Evolutionary conservation across 1,139 yeast species (phyloP), one percentile per base, ranked within the genome.

Genomic region (Candida sanyaensis): DNA sequence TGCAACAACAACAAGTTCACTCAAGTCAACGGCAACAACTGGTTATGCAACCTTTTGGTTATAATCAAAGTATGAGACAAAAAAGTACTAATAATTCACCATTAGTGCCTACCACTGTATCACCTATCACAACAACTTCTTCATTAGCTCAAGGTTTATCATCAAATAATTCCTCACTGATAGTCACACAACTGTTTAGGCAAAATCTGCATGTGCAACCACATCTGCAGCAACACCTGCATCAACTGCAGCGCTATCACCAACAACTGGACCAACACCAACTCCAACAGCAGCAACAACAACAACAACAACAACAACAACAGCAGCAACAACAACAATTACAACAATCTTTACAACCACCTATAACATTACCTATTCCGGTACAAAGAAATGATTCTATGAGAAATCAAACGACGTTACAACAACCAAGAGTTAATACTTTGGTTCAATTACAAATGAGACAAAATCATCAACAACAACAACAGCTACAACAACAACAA

Each of bases 401-500:
- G 6, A 31, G 42, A 17, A 30, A 10, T 21, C 36, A 30, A 10
- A 17, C 3, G 2, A 17, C 21, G 3, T 17, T 17, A 13, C 42
- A 30, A n/a, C 43, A 37, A 10, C 23, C 50, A 32, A 11, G 48
- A 44, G 34, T 44, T n/a, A 46, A 44, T 12, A 36, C 36, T 3
- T 31, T 39, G 21, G 29, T 31, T 3, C 50, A 47, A 31, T 34
- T 43, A 6, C 55, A 52, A 30, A 39, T 41, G 40, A 42, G 46
- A 13, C 45, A 44, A 32, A 26, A 32, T 12, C 24, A 11, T 6
- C 43, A 41, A 26, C 43, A 31, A 12, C 44, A 34, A 23, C 47
- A 47, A 21, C 54, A 44, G 17, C 52, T 45, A 26, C 62, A 54
- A 37, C 64, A 52, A n/a, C n/a, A 34, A 23, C 47, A 47, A 21